Base-by-base conservation (phyloP, 176 grass and related monocot species). In the Oryza glumipatula region DNA sequence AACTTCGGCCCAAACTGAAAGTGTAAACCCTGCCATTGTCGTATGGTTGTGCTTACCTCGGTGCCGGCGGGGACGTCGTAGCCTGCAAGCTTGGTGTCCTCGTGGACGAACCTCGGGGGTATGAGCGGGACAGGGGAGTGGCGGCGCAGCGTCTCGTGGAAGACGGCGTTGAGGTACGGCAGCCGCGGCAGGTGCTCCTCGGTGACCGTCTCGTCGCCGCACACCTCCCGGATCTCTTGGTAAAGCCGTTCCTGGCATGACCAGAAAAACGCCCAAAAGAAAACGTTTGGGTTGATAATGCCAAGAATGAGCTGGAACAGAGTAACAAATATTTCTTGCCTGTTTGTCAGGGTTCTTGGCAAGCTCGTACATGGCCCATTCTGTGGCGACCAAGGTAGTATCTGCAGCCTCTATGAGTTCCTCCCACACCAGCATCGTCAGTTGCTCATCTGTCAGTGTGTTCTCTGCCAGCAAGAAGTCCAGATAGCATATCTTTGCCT, bases 361-460 rank as follows among this genome's bases (percentile, higher is more conserved):
- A 56, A 98, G 82, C 76, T 94, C 84, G 86, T 84, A 98, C 90
- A 98, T 94, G 14, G 92, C 92, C 95, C 95, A 98, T 83, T 98
- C 95, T 2, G 90, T 88, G 4, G 83, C 82, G 17, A 98, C 76
- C 33, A 87, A 36, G 58, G 92, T 94, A 58, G 90, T 94, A 88
- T 98, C 95, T 49, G 95, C 82, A 46, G 84, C 70, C 78, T 90
- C 95, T 49, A 98, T 85, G 82, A 98, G 63, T 5, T 32, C 43
- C 52, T 98, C 92, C 88, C 88, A 98, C 15, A 94, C 86, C 16
- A 94, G 77, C 78, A 88, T 80, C 9, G 45, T 83, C 22, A 94
- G 30, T 16, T 93, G 76, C 28, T 97, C 95, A 49, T 94, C 90
- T 17, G 77, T 91, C 65, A 93, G 78, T 35, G 76, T 89, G 70